These are phyloP conservation scores for Magnusiomyces magnusii DNA, from an alignment of 1,139 yeast species.

Conservation along the genomic window DNA sequence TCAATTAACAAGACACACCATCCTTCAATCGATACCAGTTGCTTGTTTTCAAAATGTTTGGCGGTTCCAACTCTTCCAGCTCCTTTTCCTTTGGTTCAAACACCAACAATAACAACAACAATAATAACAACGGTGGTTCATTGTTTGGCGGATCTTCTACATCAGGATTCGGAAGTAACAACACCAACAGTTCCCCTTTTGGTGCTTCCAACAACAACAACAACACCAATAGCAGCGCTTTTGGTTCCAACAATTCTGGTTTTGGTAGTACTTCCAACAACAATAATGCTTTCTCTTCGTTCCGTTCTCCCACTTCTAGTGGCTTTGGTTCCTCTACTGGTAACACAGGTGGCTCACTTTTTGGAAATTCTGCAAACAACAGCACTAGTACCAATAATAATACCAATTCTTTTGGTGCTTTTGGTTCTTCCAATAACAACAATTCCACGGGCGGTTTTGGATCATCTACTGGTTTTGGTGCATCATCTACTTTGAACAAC, in stretches of 20 bases:
- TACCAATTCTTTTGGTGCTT: slow-evolving; percentile 28
- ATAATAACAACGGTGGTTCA: slow-evolving; percentile 11
- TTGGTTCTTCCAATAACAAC: slow-evolving; percentile 11
- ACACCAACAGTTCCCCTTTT: slow-evolving; percentile 16
- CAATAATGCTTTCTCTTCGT: slow-evolving; percentile 8
- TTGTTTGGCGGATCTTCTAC: slow-evolving; percentile 23
- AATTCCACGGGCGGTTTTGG: slow-evolving; percentile 27
- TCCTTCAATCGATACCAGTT: too few relatives aligned
- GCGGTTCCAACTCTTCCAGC: not conserved
- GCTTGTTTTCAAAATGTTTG: not conserved
- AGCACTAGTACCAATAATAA: slow-evolving; percentile 20
- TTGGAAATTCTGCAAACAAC: slow-evolving; percentile 22
- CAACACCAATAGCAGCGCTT: slow-evolving; percentile 12
- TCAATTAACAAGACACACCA: too few relatives aligned
- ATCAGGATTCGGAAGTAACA: slow-evolving; percentile 22
- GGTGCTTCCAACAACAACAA: slow-evolving; percentile 21
- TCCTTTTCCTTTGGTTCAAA: slow-evolving; percentile 18
- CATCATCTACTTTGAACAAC: slow-evolving; percentile 12
- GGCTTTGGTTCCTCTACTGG: slow-evolving; percentile 27
- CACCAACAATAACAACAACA: slow-evolving; percentile 13
- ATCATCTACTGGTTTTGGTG: slow-evolving; percentile 29
- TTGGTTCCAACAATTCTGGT: slow-evolving; percentile 9
- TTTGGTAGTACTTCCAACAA: slow-evolving; percentile 22
- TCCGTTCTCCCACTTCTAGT: slow-evolving; percentile 13
- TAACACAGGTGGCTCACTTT: slow-evolving; percentile 26